A percentile compares a stretch with the other conserved stretches of the same genome.
phyloP scores from a whole-genome alignment of 805 yeast species.

The Kodamaea kakaduensis region DNA sequence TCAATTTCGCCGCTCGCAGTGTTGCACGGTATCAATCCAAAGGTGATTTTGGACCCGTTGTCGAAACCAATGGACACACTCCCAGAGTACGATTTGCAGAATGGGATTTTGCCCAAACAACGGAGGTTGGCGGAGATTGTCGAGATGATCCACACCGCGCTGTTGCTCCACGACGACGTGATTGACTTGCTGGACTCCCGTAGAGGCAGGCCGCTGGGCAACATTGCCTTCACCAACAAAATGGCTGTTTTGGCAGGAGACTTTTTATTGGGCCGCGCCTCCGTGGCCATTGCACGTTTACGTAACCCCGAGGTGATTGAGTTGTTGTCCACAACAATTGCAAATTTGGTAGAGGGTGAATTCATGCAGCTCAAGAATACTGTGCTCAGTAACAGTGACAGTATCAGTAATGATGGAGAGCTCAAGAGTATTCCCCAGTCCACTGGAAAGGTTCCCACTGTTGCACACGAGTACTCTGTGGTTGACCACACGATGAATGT shows the following conservation, averaged over 20 bases:
- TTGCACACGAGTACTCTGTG: conserved; percentile 56
- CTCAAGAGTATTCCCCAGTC: conserved; percentile 47
- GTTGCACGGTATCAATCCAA: conserved; percentile 88
- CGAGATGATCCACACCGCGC: conserved; percentile 97
- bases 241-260: conserved; percentile 98
- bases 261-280: conserved; percentile 90
- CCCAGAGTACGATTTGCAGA: conserved; percentile 53
- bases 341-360: conserved; percentile 96
- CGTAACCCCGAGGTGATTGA: conserved; percentile 98
- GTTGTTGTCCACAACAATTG: conserved; percentile 90
- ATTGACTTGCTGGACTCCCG: conserved; percentile 87
- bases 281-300: conserved; percentile 88
- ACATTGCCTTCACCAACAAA: conserved; percentile 90
- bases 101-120: conserved; percentile 91
- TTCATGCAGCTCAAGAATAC: conserved; percentile 98
- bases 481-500: conserved; percentile 63
- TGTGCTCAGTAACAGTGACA: conserved; percentile 48
- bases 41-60: conserved; percentile 74
- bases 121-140: conserved; percentile 94
- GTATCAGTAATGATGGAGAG: conserved; percentile 47
- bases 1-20: conserved; percentile 78
- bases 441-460: conserved; percentile 60
- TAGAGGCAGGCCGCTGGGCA: conserved; percentile 88
- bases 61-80: conserved; percentile 72
- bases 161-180: conserved; percentile 93